Evolutionary conservation across 1,284 basidiomycete species (phyloP).

Genomic region (Phellopilus nigrolimitatus): DNA sequence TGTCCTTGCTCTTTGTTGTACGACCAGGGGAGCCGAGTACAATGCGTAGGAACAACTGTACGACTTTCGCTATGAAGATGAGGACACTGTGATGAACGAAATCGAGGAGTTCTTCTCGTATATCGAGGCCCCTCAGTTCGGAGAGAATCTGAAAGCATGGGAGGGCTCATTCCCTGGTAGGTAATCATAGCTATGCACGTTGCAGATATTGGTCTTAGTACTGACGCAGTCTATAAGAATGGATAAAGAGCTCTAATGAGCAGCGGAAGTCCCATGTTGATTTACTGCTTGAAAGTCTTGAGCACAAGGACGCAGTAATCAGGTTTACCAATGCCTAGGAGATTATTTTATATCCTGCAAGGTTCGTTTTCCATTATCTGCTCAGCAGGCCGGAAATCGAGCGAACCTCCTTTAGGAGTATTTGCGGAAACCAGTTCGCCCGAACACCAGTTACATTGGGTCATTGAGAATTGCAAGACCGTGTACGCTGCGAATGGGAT

Average conservation of each 20-base stretch:
- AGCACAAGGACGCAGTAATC: slow-evolving; percentile 79
- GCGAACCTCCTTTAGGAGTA: slow-evolving; percentile 52
- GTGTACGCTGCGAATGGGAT: slow-evolving; percentile 85
- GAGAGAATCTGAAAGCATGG: slow-evolving; percentile 87
- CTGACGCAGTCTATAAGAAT: slow-evolving; percentile 46
- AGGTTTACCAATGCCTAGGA: slow-evolving; percentile 83
- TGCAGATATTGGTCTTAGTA: slow-evolving; percentile 1
- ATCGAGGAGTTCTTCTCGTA: slow-evolving; percentile 99
- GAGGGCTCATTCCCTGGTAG: slow-evolving; percentile 74
- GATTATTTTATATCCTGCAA: slow-evolving; percentile 87
- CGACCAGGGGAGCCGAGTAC: neutral
- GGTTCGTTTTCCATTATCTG: slow-evolving; percentile 43
- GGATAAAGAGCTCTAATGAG: slow-evolving; percentile 64
- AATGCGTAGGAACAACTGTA: slow-evolving; percentile 69
- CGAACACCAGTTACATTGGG: slow-evolving; percentile 94
- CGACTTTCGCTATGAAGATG: slow-evolving; percentile 91
- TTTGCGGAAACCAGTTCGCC: slow-evolving; percentile 89
- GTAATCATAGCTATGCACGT: slow-evolving; percentile 35
- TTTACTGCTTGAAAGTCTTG: slow-evolving; percentile 77
- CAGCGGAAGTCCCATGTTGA: slow-evolving; percentile 72
- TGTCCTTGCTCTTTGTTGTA: slow-evolving; percentile 21
- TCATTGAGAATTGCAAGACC: slow-evolving; percentile 89
- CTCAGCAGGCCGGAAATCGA: neutral
- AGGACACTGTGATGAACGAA: slow-evolving; percentile 92
- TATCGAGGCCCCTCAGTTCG: slow-evolving; percentile 89